Conservation (phyloP, 2,329 filamentous ascomycete species). For the Penicillium sp. region DNA sequence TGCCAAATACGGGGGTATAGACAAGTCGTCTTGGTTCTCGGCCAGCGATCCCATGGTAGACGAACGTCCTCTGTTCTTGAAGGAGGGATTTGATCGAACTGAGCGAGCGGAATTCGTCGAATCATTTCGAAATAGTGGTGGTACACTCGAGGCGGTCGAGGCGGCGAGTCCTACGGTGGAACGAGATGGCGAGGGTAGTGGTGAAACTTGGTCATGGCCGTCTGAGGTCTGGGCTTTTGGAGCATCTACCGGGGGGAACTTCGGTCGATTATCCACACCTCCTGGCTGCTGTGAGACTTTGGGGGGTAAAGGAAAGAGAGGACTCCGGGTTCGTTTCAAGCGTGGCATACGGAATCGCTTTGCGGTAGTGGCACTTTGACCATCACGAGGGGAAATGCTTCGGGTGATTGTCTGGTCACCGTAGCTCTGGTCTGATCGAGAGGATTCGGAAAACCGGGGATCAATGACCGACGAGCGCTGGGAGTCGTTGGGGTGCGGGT, state of each 20-base stretch:
- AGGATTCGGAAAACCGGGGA: conserved; percentile 76
- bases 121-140: conserved; percentile 56
- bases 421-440: conserved; percentile 81
- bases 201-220: conserved; percentile 38
- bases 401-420: conserved; percentile 60
- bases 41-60: conserved; percentile 85
- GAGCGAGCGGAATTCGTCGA: conserved; percentile 68
- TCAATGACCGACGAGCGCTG: conserved; percentile 62
- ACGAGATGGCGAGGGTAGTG: conserved; percentile 50
- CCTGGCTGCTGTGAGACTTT: conserved; percentile 46
- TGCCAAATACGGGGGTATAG: conserved; percentile 61
- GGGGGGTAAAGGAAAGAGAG: conserved; percentile 85
- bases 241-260: conserved; percentile 21
- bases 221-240: conserved; percentile 27
- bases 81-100: conserved; percentile 52
- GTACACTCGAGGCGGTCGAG: conserved; percentile 46
- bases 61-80: conserved; percentile 67
- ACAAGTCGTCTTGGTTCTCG: conserved; percentile 68
- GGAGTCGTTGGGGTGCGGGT: conserved; percentile 62
- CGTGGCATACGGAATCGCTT: conserved; percentile 80
- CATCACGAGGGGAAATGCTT: conserved; percentile 61
- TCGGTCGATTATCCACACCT: conserved; percentile 17
- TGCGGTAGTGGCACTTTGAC: conserved; percentile 55
- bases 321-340: conserved; percentile 69
- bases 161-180: conserved; percentile 52